Conservation (phyloP, 495 filamentous ascomycete species). For the Podospora comata region DNA sequence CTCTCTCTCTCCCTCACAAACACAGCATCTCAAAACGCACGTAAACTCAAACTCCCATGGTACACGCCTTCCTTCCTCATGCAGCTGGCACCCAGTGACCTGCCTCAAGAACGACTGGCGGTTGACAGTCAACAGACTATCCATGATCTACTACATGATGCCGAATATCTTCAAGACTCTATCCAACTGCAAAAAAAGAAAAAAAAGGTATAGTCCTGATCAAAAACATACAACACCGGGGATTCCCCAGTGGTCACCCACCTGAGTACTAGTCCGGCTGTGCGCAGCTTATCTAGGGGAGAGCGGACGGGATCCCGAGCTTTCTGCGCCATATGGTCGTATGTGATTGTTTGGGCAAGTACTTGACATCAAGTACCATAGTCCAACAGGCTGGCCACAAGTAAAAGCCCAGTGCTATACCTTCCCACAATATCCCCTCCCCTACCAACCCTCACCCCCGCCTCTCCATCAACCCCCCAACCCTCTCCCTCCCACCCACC, state of each 20-base stretch:
- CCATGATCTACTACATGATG: background rate
- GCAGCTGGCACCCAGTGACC: background rate
- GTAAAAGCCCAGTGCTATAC: no score
- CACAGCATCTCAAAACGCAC: background rate
- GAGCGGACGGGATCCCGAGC: conserved; percentile 51
- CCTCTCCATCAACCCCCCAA: background rate
- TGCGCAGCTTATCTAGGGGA: conserved; percentile 33
- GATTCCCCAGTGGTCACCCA: no score
- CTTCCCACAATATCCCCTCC: no score
- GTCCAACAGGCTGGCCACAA: no score
- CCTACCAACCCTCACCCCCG: background rate
- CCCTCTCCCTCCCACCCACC: background rate
- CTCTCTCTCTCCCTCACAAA: background rate
- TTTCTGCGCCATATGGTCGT: background rate
- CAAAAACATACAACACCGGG: no score
- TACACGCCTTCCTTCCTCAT: background rate
- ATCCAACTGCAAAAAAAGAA: no score
- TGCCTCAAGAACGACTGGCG: background rate
- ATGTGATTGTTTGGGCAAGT: no score
- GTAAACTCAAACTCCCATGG: background rate
- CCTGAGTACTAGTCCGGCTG: no score
- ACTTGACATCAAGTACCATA: no score
- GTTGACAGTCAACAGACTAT: background rate
- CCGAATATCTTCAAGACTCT: no score
- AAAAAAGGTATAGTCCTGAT: no score